Conservation (phyloP, 2,329 filamentous ascomycete genomes). For the Aspergillus sergii region DNA sequence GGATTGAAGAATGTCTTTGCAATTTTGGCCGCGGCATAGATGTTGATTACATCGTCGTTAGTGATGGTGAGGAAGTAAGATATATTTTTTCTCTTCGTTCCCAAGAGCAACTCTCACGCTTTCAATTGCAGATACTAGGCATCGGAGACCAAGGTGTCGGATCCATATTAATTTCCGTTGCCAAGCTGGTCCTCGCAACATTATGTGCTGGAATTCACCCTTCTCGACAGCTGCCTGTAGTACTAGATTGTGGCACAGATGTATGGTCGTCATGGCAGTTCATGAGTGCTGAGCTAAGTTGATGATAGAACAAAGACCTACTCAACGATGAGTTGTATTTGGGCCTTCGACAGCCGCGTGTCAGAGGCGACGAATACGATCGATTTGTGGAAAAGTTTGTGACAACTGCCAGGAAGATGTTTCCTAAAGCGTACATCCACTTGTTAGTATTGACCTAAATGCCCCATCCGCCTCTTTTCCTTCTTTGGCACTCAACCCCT, state of each 20-base stretch:
- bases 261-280: slow-evolving; percentile 31
- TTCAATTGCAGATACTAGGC: slow-evolving; percentile 68
- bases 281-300: not conserved
- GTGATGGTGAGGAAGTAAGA: slow-evolving; percentile 62
- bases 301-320: slow-evolving; percentile 64
- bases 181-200: slow-evolving; percentile 80
- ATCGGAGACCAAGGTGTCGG: slow-evolving; percentile 89
- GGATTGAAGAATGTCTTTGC: slow-evolving; percentile 66
- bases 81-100: too few species aligned
- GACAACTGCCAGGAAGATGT: slow-evolving; percentile 65
- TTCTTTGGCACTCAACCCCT: not conserved
- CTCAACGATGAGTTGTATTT: slow-evolving; percentile 79
- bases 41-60: slow-evolving; percentile 86
- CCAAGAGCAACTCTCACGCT: slow-evolving; percentile 5
- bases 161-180: slow-evolving; percentile 79
- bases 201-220: slow-evolving; percentile 86
- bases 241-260: slow-evolving; percentile 83
- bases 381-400: slow-evolving; percentile 77
- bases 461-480: not conserved
- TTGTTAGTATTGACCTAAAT: slow-evolving; percentile 52
- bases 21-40: slow-evolving; percentile 72
- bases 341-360: slow-evolving; percentile 68
- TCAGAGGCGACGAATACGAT: slow-evolving; percentile 73
- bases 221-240: slow-evolving; percentile 74
- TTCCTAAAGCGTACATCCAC: slow-evolving; percentile 80